A percentile compares a stretch with the other conserved stretches of the same genome.
Conservation (phyloP, 257 asterid genomes). For the Penstemon eatonii region DNA sequence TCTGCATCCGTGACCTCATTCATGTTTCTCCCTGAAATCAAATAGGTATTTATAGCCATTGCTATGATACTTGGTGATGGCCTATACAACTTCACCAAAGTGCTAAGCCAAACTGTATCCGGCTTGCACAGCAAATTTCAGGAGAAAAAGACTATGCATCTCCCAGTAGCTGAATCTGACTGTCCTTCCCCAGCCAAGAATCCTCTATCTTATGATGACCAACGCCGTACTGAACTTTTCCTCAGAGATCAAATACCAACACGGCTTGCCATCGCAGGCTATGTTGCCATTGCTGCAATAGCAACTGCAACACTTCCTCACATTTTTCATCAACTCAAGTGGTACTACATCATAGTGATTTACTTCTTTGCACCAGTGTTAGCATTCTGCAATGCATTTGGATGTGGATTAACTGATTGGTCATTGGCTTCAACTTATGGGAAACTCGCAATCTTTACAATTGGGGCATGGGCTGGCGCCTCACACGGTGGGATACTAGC, state of each 20-base stretch:
- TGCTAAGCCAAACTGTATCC: slow-evolving; percentile 40
- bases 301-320: slow-evolving; percentile 51
- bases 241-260: slow-evolving; percentile 60
- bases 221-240: slow-evolving; percentile 45
- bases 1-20: neutral
- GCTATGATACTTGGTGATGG: slow-evolving; percentile 70
- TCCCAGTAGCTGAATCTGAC: slow-evolving; percentile 27
- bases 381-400: slow-evolving; percentile 68
- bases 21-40: neutral
- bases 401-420: slow-evolving; percentile 65
- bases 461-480: slow-evolving; percentile 63
- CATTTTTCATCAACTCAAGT: slow-evolving; percentile 51
- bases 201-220: slow-evolving; percentile 40
- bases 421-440: slow-evolving; percentile 59
- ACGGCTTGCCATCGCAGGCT: slow-evolving; percentile 47
- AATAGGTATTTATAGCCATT: slow-evolving; percentile 52
- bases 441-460: slow-evolving; percentile 54
- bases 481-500: slow-evolving; percentile 57
- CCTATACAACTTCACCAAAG: slow-evolving; percentile 58
- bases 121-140: slow-evolving; percentile 38
- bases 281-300: slow-evolving; percentile 40
- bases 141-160: slow-evolving; percentile 26
- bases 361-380: slow-evolving; percentile 54
- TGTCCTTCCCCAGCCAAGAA: slow-evolving; percentile 23
- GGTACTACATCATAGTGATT: slow-evolving; percentile 50